phyloP scores from a whole-genome alignment of 768 basidiomycete genomes.

The Coprinellus micaceus region DNA sequence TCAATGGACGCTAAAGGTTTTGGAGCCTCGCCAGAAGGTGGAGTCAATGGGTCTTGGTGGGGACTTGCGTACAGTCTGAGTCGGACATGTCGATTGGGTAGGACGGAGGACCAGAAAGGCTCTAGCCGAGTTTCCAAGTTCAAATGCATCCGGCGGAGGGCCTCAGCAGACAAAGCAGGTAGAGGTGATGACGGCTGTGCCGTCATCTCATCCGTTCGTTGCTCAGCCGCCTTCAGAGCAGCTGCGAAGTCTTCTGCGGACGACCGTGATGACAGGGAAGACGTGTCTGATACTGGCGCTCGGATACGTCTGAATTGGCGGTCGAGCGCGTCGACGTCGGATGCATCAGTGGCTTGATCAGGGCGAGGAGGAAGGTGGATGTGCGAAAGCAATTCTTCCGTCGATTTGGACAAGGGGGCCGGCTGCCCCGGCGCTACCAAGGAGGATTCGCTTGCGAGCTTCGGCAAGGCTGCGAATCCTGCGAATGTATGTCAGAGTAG shows the following conservation, averaged over 20 bases:
- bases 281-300: conserved; percentile 23
- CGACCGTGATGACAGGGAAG: conserved; percentile 21
- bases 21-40: conserved; percentile 20
- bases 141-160: conserved; percentile 54
- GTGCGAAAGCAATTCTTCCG: conserved; percentile 46
- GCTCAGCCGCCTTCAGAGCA: conserved; percentile 1
- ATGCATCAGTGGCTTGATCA: conserved; percentile 57
- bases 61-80: conserved; percentile 55
- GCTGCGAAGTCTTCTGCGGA: conserved; percentile 3
- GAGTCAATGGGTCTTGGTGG: conserved; percentile 18
- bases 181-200: conserved; percentile 11
- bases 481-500: not conserved
- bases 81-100: conserved; percentile 59
- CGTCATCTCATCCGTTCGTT: not conserved
- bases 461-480: conserved; percentile 78
- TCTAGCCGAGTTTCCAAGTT: conserved; percentile 77
- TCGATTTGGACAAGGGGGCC: conserved; percentile 33
- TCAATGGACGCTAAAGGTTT: conserved; percentile 48
- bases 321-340: conserved; percentile 40
- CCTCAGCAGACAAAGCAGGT: conserved; percentile 21
- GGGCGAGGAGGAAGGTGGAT: conserved; percentile 54
- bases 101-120: conserved; percentile 76
- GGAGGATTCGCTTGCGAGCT: conserved; percentile 36
- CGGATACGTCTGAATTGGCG: conserved; percentile 39
- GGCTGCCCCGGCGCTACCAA: conserved; percentile 26